Evolutionary conservation across 257 asterid species (phyloP), one percentile per base, ranked within the genome.

Genomic region (Solanum verrucosum): DNA sequence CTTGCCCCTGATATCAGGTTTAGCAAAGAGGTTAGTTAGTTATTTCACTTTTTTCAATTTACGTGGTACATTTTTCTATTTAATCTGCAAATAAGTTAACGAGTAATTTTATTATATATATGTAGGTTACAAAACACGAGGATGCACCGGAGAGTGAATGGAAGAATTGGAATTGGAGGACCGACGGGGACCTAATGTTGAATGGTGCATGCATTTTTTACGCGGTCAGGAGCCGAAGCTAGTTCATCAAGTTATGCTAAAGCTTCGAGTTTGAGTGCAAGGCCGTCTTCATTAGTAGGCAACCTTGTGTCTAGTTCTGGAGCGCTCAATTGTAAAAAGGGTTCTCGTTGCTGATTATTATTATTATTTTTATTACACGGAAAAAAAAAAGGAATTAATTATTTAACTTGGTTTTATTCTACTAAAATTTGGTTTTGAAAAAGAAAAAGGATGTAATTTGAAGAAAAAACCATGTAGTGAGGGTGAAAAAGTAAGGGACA

Each of bases 101-200:
- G 31, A 10, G 71, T n/a, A 59, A 59, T 59, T 10, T n/a, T 63
- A 63, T 63, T 63, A 63, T 63, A 63, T 63, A 9, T 23, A n/a
- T n/a, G 31, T n/a, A 63, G 98, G 98, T 96, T 84, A 96, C 98
- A 0, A 95, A 96, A 83, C 92, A 93, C 23, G 98, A 95, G 37
- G 98, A 94, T 81, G 94, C 97, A 8, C 94, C 96, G 0, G 95
- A 92, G 35, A 90, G 87, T 23, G 93, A 94, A 31, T 96, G 97
- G 96, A 96, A 96, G 38, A 74, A 65, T 40, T 96, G 98, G 98
- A 92, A 96, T 63, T 96, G 98, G 98, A 96, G 95, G 65, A 92
- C 98, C 2, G 98, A 94, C 60, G 98, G 98, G 27, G 98, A 96
- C 84, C 87, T 96, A 38, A 96, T 96, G 98, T 52, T 95, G 68